Evolutionary conservation across 2,329 filamentous ascomycete genomes (phyloP), one percentile per base, ranked within the genome.

Genomic region (Cadophora gregata): DNA sequence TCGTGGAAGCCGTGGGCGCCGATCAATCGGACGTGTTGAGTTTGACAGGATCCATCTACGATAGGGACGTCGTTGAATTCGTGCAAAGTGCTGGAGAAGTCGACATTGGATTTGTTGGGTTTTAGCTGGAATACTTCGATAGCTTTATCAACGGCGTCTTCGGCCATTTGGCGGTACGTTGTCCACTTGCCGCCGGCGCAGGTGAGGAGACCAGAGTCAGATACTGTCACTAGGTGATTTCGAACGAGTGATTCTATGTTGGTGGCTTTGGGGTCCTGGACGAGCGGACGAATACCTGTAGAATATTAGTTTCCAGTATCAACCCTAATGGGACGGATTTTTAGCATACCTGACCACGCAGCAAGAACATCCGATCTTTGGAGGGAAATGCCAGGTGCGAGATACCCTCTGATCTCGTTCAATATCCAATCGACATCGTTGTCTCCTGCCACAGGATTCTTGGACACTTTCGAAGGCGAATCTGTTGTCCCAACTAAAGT

Each of bases 401-500:
- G 50, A 16, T 53, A 53, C 19, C 50, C 50, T 53, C 50, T 53
- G 14, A 53, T 29, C 50, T 53, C 50, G 16, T 53, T 53, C 50
- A 53, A 27, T n/a, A 53, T 53, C 50, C 50, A 53, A 27, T 53
- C 50, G 27, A 53, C 50, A 53, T 53, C 50, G 10, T 53, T 53
- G 2, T 53, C 50, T 9, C 50, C 50, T 31, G 50, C 50, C 16
- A 53, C 14, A 19, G 50, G 50, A 19, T 53, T 53, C 25, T 7
- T 27, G 27, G 50, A 53, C 3, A 53, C 27, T n/a, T 31, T 31
- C 5, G 50, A 53, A n/a, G 50, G 50, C 4, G 50, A 31, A 31
- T 53, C 50, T n/a, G 50, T 53, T 53, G 27, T 53, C 27, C 50
- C 27, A 53, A 25, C 50, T 9, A 53, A 16, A 53, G 50, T 53